phyloP scores from a whole-genome alignment of 2,329 filamentous ascomycete genomes.

The Penicillium sp. region DNA sequence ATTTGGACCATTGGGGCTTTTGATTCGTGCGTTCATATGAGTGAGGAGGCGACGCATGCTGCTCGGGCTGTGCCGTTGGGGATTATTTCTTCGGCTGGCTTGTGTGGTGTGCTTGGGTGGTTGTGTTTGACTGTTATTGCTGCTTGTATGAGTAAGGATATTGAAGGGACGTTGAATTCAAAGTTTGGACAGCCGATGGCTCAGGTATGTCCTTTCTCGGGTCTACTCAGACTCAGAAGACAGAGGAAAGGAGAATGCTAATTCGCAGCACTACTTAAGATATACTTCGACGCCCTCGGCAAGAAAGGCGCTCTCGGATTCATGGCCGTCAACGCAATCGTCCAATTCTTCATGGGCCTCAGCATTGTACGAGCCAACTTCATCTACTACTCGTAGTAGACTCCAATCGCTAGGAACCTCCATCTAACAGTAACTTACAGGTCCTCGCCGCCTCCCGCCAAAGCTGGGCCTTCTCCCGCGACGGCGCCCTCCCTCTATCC shows the following conservation, averaged over 20 bases:
- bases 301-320: slow-evolving; percentile 63
- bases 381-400: neutral
- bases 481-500: slow-evolving; percentile 64
- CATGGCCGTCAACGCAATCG: slow-evolving; percentile 63
- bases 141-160: slow-evolving; percentile 59
- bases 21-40: slow-evolving; percentile 64
- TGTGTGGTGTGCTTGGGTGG: slow-evolving; percentile 57
- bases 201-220: slow-evolving; percentile 37
- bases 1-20: slow-evolving; percentile 64
- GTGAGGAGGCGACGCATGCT: slow-evolving; percentile 65
- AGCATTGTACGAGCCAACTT: slow-evolving; percentile 46
- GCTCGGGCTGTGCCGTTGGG: slow-evolving; percentile 56
- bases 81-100: slow-evolving; percentile 28
- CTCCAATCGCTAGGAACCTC: too few relatives aligned
- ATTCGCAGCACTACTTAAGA: too few relatives aligned
- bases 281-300: slow-evolving; percentile 65
- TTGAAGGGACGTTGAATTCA: slow-evolving; percentile 53
- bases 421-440: slow-evolving; percentile 5
- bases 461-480: slow-evolving; percentile 65
- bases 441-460: slow-evolving; percentile 63
- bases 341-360: slow-evolving; percentile 66
- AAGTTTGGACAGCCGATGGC: slow-evolving; percentile 65
- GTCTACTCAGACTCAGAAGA: too few relatives aligned
- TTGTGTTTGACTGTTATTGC: slow-evolving; percentile 63
- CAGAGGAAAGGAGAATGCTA: too few relatives aligned